phyloP scores from a whole-genome alignment of 805 yeast genomes.

The Saturnispora sekii region DNA sequence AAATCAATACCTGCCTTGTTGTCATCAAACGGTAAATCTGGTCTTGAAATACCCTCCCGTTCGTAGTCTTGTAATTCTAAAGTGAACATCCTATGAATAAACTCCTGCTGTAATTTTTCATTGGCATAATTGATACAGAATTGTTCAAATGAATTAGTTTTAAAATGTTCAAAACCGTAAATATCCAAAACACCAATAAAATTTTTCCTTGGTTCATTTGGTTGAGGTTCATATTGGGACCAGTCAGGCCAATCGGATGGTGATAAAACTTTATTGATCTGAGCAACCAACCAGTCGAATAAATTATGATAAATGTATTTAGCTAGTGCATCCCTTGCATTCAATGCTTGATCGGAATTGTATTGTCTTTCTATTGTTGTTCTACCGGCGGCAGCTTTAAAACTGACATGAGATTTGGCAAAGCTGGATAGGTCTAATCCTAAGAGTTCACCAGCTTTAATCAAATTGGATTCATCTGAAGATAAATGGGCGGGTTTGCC shows the following conservation, averaged over 20 bases:
- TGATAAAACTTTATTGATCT: conserved; percentile 74
- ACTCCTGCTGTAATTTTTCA: conserved; percentile 94
- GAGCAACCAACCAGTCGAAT: conserved; percentile 90
- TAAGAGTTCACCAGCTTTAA: conserved; percentile 72
- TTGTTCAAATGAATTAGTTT: conserved; percentile 90
- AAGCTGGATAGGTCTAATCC: conserved; percentile 67
- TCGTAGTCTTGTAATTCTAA: conserved; percentile 94
- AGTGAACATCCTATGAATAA: conserved; percentile 94
- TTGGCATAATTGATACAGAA: conserved; percentile 96
- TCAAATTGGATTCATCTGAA: conserved; percentile 78
- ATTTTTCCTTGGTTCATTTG: conserved; percentile 28
- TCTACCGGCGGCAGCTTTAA: conserved; percentile 31
- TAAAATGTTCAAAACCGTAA: conserved; percentile 95
- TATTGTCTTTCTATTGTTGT: conserved; percentile 88
- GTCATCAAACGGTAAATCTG: conserved; percentile 90
- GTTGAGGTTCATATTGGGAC: conserved; percentile 8
- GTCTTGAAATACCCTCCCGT: conserved; percentile 90
- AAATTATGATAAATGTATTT: conserved; percentile 86
- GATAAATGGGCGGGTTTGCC: conserved; percentile 63
- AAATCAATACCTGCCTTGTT: conserved; percentile 94
- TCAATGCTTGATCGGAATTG: conserved; percentile 77
- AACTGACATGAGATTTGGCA: conserved; percentile 71
- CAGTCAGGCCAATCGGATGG: conserved; percentile 56
- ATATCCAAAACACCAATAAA: conserved; percentile 97
- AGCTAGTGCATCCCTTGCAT: conserved; percentile 95